Base-by-base conservation (phyloP, 768 basidiomycete genomes). In the Collybia sordida region DNA sequence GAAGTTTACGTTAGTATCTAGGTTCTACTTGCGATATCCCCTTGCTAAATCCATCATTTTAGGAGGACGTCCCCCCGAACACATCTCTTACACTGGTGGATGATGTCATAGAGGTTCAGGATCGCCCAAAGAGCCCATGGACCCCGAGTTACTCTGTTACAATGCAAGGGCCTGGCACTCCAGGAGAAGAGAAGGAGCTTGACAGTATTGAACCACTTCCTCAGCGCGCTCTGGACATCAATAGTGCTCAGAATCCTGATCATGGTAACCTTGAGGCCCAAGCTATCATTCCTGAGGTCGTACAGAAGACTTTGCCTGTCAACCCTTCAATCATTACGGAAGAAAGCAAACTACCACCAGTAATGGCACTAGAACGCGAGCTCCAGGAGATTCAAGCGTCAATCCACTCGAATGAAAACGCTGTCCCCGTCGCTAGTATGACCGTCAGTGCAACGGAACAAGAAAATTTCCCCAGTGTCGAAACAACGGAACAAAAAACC, bases 71-170 rank as follows among this genome's bases (percentile, higher is more conserved):
- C 27, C 24, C 25, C 17, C 17, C 35, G 4, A 7, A 24, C 25
- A 15, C 45, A 36, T 25, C 45, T 41, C 6, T 31, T 4, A 4
- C 31, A 3, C 31, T 11, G 31, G 31, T 41, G 14, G 28, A 52
- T 17, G 22, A 25, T 45, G 7, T 11, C 15, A 31, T 19, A 8
- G 39, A 50, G 4, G 43, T 57, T 11, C 42, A 31, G 18, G 53
- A 53, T 3, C 43, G 27, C 37, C 51, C 51, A 3, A 54, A 54
- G 42, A 51, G 44, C 15, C 52, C 56, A 42, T 55, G 56, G 53
- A 56, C 55, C 24, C 49, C 55, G 0, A 62, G 61, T 39, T 58
- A 62, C 37, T 54, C 56, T 35, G 53, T 57, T 17, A 50, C 53
- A 7, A 49, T 51, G 6, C 54, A 56, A 31, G 59, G 57, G 19